A percentile compares a stretch with the other conserved stretches of the same genome.
These are phyloP conservation scores for Suhomyces vadensis DNA, from an alignment of 805 yeast genomes.

Conservation along the genomic window DNA sequence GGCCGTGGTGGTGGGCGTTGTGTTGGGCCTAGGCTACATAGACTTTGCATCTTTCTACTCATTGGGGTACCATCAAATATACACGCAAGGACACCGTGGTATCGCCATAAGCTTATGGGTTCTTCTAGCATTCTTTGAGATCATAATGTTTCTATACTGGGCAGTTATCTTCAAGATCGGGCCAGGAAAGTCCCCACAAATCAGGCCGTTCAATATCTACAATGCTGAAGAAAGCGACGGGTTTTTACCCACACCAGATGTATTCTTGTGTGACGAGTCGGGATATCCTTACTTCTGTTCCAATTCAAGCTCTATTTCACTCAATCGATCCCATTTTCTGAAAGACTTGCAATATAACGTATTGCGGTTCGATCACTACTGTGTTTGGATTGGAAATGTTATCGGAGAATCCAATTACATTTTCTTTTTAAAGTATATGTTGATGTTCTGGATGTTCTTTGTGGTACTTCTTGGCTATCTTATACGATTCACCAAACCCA, in stretches of 20 bases:
- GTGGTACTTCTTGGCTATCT: conserved; percentile 28
- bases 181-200: conserved; percentile 52
- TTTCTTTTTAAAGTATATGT: conserved; percentile 56
- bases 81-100: conserved; percentile 25
- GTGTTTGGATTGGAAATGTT: conserved; percentile 72
- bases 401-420: conserved; percentile 70
- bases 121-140: conserved; percentile 27
- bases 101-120: conserved; percentile 41
- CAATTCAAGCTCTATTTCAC: conserved; percentile 62
- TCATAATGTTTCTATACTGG: conserved; percentile 44
- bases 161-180: conserved; percentile 46
- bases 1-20: conserved; percentile 28
- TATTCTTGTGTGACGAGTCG: conserved; percentile 64
- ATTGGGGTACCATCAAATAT: conserved; percentile 44
- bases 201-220: conserved; percentile 37
- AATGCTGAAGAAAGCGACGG: conserved; percentile 11
- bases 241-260: conserved; percentile 49
- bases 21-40: conserved; percentile 38
- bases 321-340: conserved; percentile 72
- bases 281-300: conserved; percentile 83
- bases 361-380: conserved; percentile 79
- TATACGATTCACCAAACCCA: conserved; percentile 23
- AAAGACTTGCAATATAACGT: conserved; percentile 56
- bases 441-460: conserved; percentile 35
- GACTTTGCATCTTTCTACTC: conserved; percentile 47